Evolutionary conservation across 495 filamentous ascomycete species (phyloP).

Genomic region (Penicillium diatomitis): DNA sequence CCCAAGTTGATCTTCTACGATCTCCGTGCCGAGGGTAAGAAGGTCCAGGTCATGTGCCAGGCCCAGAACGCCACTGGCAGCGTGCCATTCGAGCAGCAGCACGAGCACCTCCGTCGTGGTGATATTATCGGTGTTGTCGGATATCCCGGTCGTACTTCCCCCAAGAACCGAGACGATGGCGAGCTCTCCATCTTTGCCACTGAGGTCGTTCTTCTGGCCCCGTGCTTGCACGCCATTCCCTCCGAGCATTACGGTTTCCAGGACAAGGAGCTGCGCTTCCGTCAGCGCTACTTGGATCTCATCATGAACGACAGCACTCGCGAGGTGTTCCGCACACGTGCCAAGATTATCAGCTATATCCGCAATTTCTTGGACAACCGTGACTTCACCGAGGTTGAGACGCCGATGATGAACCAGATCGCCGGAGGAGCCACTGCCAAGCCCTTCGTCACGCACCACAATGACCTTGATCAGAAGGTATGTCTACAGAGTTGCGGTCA

Average conservation of each 20-base stretch:
- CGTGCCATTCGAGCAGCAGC: slow-evolving; percentile 72
- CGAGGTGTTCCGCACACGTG: slow-evolving; percentile 70
- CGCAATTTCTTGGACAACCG: slow-evolving; percentile 76
- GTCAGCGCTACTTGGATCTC: slow-evolving; percentile 87
- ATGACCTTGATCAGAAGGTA: slow-evolving; percentile 66
- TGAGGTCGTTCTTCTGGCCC: slow-evolving; percentile 74
- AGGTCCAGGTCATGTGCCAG: slow-evolving; percentile 88
- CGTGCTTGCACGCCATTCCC: slow-evolving; percentile 89
- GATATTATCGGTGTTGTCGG: slow-evolving; percentile 87
- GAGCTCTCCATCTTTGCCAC: slow-evolving; percentile 91
- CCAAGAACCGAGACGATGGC: slow-evolving; percentile 77
- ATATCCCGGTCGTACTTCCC: slow-evolving; percentile 79
- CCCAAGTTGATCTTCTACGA: slow-evolving; percentile 91
- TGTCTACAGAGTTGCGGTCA: too few species aligned
- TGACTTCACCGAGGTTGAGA: slow-evolving; percentile 92
- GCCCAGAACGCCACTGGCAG: slow-evolving; percentile 56
- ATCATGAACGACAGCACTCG: slow-evolving; percentile 87
- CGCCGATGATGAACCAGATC: slow-evolving; percentile 94
- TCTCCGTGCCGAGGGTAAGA: slow-evolving; percentile 71
- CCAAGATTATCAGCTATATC: slow-evolving; percentile 78
- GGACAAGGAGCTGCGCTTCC: slow-evolving; percentile 85
- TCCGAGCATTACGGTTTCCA: slow-evolving; percentile 89
- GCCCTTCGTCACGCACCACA: slow-evolving; percentile 91
- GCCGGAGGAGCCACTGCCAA: slow-evolving; percentile 93
- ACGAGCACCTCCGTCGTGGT: slow-evolving; percentile 80